A percentile compares a stretch with the other conserved stretches of the same genome.
Evolutionary conservation across 805 yeast genomes (phyloP).

Genomic region (Candida gorgasii): DNA sequence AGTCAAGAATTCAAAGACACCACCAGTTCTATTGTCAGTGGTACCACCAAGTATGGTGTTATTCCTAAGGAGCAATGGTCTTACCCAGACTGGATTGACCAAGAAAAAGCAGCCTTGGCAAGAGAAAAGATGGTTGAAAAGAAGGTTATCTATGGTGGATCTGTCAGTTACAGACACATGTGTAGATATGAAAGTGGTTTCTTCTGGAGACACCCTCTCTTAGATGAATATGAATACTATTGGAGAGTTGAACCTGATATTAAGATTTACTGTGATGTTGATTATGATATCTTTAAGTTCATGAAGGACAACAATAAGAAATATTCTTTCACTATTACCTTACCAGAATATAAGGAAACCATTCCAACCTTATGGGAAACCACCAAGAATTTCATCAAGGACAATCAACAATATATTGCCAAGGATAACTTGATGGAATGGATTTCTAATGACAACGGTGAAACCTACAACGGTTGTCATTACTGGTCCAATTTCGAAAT

Average conservation of each 20-base stretch:
- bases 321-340: constrained; percentile 84
- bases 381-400: constrained; percentile 64
- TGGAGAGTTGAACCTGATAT: constrained; percentile 95
- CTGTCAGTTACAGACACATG: constrained; percentile 85
- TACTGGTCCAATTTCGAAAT: constrained; percentile 92
- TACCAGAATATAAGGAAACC: constrained; percentile 81
- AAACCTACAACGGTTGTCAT: constrained; percentile 76
- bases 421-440: constrained; percentile 69
- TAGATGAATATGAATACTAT: constrained; percentile 82
- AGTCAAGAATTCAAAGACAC: constrained; percentile 74
- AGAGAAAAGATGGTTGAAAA: constrained; percentile 58
- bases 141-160: constrained; percentile 70
- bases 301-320: constrained; percentile 75
- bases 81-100: constrained; percentile 81
- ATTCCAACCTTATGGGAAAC: constrained; percentile 83
- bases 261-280: constrained; percentile 77
- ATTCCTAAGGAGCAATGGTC: constrained; percentile 89
- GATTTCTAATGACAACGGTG: constrained; percentile 67
- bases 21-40: constrained; percentile 70
- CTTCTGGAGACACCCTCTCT: constrained; percentile 74
- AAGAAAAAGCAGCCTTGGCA: constrained; percentile 62
- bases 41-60: constrained; percentile 72
- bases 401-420: constrained; percentile 60
- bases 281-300: constrained; percentile 82
- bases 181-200: constrained; percentile 90